Evolutionary conservation across 163 green algal genomes (phyloP), one percentile per base, ranked within the genome.

Genomic region (Scenedesmus sp.): DNA sequence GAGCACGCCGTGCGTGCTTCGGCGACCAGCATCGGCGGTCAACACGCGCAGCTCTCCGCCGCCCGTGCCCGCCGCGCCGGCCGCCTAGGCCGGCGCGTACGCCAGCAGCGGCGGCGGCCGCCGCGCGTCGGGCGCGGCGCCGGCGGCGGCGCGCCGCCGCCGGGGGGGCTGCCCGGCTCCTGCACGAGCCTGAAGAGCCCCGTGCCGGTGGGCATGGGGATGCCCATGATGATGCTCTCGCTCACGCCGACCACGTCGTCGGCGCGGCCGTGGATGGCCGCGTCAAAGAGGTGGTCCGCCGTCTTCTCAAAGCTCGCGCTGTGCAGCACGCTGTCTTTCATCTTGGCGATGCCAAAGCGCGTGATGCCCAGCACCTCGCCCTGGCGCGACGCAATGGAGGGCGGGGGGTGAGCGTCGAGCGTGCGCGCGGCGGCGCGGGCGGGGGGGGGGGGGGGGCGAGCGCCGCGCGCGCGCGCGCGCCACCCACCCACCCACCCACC

Each of bases 281-380:
- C 96, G 47, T 99, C 96, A 78, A 99, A 99, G 54, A 99, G 88
- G 87, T 99, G 96, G 86, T 99, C 96, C 0, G 94, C 96, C 7
- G 96, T 99, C 88, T 98, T 98, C 86, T 99, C 96, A 89, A 99
- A 99, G 20, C 87, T 96, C 14, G 96, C 96, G 39, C 98, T 95
- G 94, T 98, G 98, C 60, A 99, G 90, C 72, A 99, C 96, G 51
- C 85, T 95, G 87, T 99, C 96, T 89, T 99, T 99, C 96, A 99
- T 99, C 87, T 98, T 98, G 48, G 95, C 95, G 51, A 99, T 99
- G 74, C 96, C 96, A 80, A 98, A 98, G 33, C 96, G 93, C 1
- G 96, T 99, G 86, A 99, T 99, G 77, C 96, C 96, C 81, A 99
- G 89, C 54, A 99, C 95, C 87, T 98, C 92, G 20, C 95, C 96